These are phyloP conservation scores for Macrophomina tecta DNA, from an alignment of 2,329 filamentous ascomycete species.

Conservation along the genomic window DNA sequence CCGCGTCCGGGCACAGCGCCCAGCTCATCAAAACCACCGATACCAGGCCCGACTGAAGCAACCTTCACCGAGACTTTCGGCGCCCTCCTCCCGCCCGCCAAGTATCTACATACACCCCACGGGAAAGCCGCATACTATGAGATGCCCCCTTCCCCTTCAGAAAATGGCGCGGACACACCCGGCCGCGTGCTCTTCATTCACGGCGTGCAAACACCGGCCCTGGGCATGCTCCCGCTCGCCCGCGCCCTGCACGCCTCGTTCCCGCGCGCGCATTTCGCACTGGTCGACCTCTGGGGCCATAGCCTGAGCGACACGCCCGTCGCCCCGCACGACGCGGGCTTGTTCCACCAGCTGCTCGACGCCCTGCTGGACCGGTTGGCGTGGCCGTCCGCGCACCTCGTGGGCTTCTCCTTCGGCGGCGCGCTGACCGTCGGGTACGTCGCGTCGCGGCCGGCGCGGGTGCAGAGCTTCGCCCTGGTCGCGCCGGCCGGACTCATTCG, in stretches of 20 bases:
- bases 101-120: constrained; percentile 40
- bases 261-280: constrained; percentile 48
- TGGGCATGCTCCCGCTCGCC: constrained; percentile 55
- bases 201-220: constrained; percentile 58
- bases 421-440: constrained; percentile 49
- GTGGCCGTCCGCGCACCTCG: constrained; percentile 53
- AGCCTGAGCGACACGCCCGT: constrained; percentile 58
- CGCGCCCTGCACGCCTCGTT: constrained; percentile 43
- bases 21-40: constrained; percentile 31
- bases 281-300: constrained; percentile 61
- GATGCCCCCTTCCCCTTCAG: constrained; percentile 32
- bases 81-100: constrained; percentile 45
- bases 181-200: constrained; percentile 55
- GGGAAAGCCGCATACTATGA: constrained; percentile 53
- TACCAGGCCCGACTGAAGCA: constrained; percentile 47
- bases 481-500: constrained; percentile 56
- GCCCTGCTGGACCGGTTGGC: constrained; percentile 47
- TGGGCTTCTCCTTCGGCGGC: constrained; percentile 60
- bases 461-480: constrained; percentile 49
- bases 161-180: neutral
- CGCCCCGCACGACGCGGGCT: constrained; percentile 44
- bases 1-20: constrained; percentile 37
- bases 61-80: constrained; percentile 48
- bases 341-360: constrained; percentile 54
- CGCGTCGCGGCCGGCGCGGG: constrained; percentile 37